phyloP scores from a whole-genome alignment of 352 stramenopile genomes.

The Pythium aristosporum region DNA sequence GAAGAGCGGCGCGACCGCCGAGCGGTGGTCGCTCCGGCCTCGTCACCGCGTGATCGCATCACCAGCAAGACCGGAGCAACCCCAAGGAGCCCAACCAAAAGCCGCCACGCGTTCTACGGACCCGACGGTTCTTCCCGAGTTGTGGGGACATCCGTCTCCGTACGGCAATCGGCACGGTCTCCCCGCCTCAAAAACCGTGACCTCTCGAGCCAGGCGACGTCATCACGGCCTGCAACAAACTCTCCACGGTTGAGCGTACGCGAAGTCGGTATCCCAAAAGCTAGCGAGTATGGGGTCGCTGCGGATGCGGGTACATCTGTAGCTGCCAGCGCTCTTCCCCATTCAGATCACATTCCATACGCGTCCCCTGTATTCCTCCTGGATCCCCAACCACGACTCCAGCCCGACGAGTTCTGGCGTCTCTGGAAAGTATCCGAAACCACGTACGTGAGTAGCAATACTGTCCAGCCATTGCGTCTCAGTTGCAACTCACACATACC shows the following conservation, averaged over 20 bases:
- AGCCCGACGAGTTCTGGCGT: conserved; percentile 34
- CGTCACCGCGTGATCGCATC: conserved; percentile 16
- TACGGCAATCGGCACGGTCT: conserved; percentile 9
- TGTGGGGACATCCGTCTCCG: background rate
- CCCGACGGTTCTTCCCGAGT: conserved; percentile 37
- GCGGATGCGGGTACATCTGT: background rate
- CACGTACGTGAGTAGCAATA: conserved; percentile 37
- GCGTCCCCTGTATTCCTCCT: conserved; percentile 60
- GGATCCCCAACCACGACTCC: conserved; percentile 26
- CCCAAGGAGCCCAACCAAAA: conserved; percentile 19
- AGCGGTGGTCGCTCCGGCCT: conserved; percentile 17
- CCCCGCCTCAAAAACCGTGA: conserved; percentile 3
- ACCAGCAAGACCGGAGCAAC: background rate
- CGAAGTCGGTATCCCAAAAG: background rate
- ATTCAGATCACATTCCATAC: conserved; percentile 47
- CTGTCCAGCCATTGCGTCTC: background rate
- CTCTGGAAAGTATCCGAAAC: conserved; percentile 64
- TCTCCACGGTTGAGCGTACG: conserved; percentile 6
- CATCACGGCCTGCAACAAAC: background rate
- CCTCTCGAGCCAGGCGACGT: background rate
- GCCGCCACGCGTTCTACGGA: conserved; percentile 40
- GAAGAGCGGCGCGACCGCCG: conserved; percentile 20
- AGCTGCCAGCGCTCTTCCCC: conserved; percentile 2
- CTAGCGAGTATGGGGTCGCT: background rate
- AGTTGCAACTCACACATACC: background rate